A percentile compares a stretch with the other conserved stretches of the same genome.
These are phyloP conservation scores for Populus euphratica DNA, from an alignment of 345 rosid species.

Conservation along the genomic window DNA sequence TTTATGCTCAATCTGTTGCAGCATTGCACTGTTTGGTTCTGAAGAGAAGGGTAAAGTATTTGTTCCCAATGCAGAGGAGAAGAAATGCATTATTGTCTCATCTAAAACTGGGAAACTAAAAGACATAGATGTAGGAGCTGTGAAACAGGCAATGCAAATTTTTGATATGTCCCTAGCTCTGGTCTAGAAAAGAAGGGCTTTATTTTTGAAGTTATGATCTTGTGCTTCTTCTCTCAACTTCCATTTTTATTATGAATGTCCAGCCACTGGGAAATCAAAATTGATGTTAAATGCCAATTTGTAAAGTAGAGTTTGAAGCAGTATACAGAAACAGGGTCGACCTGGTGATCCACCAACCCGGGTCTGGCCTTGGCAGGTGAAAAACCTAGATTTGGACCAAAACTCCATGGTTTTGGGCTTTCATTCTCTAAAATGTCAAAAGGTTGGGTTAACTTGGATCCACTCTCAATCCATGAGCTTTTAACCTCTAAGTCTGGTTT, in stretches of 20 bases:
- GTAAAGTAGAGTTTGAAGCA: background rate
- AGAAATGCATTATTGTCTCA: constrained; percentile 51
- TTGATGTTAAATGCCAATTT: background rate
- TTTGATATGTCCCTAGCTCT: constrained; percentile 67
- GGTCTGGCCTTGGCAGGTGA: no score
- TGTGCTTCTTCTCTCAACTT: background rate
- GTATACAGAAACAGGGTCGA: no score
- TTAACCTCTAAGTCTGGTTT: background rate
- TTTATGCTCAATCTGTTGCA: constrained; percentile 24
- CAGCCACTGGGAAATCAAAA: background rate
- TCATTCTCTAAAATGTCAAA: no score
- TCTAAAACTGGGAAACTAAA: constrained; percentile 67
- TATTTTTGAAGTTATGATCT: background rate
- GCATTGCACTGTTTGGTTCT: constrained; percentile 78
- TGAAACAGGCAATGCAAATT: constrained; percentile 57
- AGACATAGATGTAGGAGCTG: constrained; percentile 57
- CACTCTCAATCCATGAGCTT: no score
- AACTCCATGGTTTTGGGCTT: no score
- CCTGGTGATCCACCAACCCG: no score
- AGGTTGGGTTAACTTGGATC: no score
- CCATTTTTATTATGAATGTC: background rate
- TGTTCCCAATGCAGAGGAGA: constrained; percentile 65
- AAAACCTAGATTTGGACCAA: no score
- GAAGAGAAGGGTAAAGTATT: constrained; percentile 67
- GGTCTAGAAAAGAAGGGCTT: constrained; percentile 29